A percentile compares a stretch with the other conserved stretches of the same genome.
Evolutionary conservation across 495 filamentous ascomycete genomes (phyloP).

Genomic region (Aspergillus sclerotiicarbonarius): DNA sequence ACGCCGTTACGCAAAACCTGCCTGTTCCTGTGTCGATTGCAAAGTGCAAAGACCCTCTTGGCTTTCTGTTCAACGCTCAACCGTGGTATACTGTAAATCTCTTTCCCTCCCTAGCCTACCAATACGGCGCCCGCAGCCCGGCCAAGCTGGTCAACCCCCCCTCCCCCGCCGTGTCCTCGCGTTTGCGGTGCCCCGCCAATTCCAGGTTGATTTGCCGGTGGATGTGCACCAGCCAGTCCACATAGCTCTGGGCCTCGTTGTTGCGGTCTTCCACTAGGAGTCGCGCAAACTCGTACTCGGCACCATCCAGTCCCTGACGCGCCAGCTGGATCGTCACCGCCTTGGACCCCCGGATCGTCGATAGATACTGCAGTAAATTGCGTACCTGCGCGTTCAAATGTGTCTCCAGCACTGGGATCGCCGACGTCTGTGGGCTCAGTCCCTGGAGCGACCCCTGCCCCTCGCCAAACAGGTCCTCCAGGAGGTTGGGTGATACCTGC

Average conservation of each 20-base stretch:
- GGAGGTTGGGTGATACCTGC: conserved; percentile 72
- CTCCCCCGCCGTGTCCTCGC: conserved; percentile 58
- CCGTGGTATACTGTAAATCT: conserved; percentile 6
- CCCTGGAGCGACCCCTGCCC: conserved; percentile 66
- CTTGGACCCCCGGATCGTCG: conserved; percentile 78
- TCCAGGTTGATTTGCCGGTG: conserved; percentile 91
- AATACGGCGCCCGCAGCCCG: conserved; percentile 71
- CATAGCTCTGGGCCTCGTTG: conserved; percentile 95
- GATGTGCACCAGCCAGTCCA: conserved; percentile 96
- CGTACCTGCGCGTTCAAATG: conserved; percentile 94
- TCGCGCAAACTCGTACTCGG: conserved; percentile 94
- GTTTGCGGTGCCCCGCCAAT: conserved; percentile 74
- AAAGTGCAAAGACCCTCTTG: neutral
- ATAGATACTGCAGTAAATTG: conserved; percentile 86
- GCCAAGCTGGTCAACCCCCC: conserved; percentile 59
- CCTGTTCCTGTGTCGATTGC: conserved; percentile 1
- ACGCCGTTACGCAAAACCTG: neutral
- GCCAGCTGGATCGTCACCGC: conserved; percentile 87
- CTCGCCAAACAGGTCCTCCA: conserved; percentile 87
- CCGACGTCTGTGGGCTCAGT: conserved; percentile 74
- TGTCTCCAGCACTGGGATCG: conserved; percentile 75
- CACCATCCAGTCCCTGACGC: conserved; percentile 88
- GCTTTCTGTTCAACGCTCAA: conserved; percentile 1
- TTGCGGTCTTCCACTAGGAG: conserved; percentile 92
- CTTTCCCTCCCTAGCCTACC: conserved; percentile 33